These are phyloP conservation scores for Pontederia crassipes DNA, from an alignment of 176 grass and related monocot genomes.

Conservation along the genomic window DNA sequence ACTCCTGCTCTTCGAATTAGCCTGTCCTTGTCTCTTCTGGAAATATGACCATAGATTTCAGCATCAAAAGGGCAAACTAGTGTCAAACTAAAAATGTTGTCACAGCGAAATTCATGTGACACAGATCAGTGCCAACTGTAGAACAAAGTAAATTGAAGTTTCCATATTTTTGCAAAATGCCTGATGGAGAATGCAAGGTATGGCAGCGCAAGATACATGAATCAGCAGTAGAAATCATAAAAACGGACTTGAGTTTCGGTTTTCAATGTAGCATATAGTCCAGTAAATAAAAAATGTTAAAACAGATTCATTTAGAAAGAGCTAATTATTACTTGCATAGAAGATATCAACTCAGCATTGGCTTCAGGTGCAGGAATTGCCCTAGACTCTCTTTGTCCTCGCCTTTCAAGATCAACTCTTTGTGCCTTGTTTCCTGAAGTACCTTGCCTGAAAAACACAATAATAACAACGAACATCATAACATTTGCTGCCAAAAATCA, in stretches of 20 bases:
- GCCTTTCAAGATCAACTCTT: conserved; percentile 47
- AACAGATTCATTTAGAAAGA: conserved; percentile 3
- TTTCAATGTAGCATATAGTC: neutral
- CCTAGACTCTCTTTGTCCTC: conserved; percentile 49
- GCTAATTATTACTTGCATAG: conserved; percentile 56
- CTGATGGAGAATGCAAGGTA: no score
- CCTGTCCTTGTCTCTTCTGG: conserved; percentile 68
- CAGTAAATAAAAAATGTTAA: neutral
- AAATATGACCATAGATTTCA: conserved; percentile 12
- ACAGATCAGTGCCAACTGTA: no score
- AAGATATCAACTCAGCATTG: conserved; percentile 89
- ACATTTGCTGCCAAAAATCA: no score
- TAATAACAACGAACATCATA: conserved; percentile 4
- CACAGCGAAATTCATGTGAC: neutral
- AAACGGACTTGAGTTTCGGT: neutral
- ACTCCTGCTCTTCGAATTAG: conserved; percentile 65
- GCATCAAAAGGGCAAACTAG: neutral
- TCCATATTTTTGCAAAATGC: no score
- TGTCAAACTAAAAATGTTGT: neutral
- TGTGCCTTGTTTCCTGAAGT: conserved; percentile 48
- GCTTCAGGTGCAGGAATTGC: conserved; percentile 94
- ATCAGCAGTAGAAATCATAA: neutral
- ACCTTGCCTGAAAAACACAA: conserved; percentile 48
- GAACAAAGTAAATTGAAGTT: no score
- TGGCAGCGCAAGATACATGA: neutral